Evolutionary conservation across 352 stramenopile species (phyloP).

Genomic region (Globisporangium solare): DNA sequence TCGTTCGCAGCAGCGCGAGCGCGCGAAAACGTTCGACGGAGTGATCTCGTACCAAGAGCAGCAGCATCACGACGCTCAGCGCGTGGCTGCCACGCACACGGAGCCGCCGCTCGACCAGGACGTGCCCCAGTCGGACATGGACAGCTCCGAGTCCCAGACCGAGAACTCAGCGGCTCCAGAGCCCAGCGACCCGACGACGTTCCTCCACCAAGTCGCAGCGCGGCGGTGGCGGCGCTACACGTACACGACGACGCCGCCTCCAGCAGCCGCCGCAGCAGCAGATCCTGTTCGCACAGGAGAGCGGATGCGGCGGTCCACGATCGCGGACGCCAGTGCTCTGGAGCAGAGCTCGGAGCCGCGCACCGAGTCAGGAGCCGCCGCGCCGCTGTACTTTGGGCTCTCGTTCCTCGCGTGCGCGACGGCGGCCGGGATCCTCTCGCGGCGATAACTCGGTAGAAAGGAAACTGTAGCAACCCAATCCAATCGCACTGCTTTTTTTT

Average conservation of each 20-base stretch:
- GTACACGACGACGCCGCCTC: conserved; percentile 12
- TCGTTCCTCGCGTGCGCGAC: conserved; percentile 49
- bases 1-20: neutral
- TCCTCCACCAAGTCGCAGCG: conserved; percentile 8
- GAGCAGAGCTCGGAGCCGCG: neutral
- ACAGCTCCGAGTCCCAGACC: no score
- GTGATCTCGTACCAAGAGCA: no score
- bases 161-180: no score
- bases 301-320: conserved; percentile 9
- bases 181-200: conserved; percentile 7
- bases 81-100: no score
- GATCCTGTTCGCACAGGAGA: conserved; percentile 1
- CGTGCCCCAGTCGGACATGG: no score
- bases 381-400: conserved; percentile 39
- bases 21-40: no score
- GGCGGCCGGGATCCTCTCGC: conserved; percentile 32
- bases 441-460: conserved; percentile 20
- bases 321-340: neutral
- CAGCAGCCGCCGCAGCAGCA: no score
- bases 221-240: conserved; percentile 14
- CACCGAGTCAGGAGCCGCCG: conserved; percentile 10
- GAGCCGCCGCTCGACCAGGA: no score
- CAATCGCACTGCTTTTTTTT: neutral
- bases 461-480: no score
- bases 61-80: no score